Evolutionary conservation across 805 yeast species (phyloP).

Genomic region (Lachancea meyersii): DNA sequence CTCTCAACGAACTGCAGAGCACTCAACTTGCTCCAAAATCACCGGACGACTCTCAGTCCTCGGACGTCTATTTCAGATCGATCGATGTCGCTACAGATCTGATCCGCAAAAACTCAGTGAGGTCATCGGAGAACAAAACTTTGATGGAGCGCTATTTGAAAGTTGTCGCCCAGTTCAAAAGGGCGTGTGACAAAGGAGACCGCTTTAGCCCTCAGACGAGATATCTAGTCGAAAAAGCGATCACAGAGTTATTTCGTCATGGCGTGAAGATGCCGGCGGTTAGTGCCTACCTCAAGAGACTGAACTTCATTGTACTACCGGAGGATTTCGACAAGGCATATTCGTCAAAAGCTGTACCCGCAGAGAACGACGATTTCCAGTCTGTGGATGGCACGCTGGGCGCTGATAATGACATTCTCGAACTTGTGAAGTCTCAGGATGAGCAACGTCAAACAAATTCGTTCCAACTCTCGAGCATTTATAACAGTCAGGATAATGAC

Average conservation of each 20-base stretch:
- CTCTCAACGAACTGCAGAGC: conserved; percentile 13
- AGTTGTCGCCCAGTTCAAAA: conserved; percentile 19
- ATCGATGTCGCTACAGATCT: conserved; percentile 25
- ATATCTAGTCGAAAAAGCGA: conserved; percentile 18
- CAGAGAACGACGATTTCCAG: conserved; percentile 6
- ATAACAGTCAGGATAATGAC: conserved; percentile 35
- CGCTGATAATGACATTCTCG: conserved; percentile 12
- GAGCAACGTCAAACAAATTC: neutral
- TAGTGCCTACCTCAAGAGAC: neutral
- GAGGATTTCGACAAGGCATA: conserved; percentile 1
- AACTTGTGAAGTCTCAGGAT: conserved; percentile 4
- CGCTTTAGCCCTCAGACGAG: conserved; percentile 19
- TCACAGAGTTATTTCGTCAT: conserved; percentile 19
- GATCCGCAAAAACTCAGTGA: conserved; percentile 16
- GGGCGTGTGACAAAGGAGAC: conserved; percentile 23
- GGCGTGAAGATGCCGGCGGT: conserved; percentile 27
- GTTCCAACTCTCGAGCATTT: conserved; percentile 28
- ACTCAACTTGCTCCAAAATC: conserved; percentile 1
- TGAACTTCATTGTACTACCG: conserved; percentile 7
- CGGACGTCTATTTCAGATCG: conserved; percentile 25
- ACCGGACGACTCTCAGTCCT: neutral
- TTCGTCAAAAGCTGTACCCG: neutral
- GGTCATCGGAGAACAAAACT: conserved; percentile 17
- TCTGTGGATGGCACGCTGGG: conserved; percentile 1
- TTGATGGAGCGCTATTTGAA: conserved; percentile 16